A percentile compares a stretch with the other conserved stretches of the same genome.
Evolutionary conservation across 2,329 filamentous ascomycete species (phyloP).

Genomic region (Penicillium psychrosexuale): DNA sequence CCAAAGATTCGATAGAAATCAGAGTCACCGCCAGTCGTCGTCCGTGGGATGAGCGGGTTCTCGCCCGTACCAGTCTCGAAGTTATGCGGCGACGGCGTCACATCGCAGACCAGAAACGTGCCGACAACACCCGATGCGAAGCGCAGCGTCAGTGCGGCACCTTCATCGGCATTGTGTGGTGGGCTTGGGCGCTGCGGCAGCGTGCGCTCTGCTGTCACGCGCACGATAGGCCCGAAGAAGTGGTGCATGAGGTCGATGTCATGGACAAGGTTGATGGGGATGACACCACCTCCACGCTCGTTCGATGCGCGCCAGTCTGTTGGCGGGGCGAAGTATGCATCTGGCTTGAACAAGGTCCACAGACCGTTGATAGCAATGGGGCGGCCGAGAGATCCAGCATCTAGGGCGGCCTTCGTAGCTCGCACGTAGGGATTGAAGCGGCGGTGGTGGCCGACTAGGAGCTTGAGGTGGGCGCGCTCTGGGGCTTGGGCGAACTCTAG

Average conservation of each 20-base stretch:
- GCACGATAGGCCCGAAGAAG: conserved; percentile 53
- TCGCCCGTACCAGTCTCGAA: conserved; percentile 60
- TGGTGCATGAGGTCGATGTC: conserved; percentile 59
- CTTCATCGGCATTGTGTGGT: conserved; percentile 53
- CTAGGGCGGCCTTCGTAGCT: conserved; percentile 48
- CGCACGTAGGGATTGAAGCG: conserved; percentile 58
- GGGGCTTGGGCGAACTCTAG: conserved; percentile 21
- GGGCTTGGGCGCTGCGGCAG: conserved; percentile 40
- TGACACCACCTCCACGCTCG: conserved; percentile 49
- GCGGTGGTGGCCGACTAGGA: conserved; percentile 58
- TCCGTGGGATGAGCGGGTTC: conserved; percentile 52
- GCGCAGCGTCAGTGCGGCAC: conserved; percentile 52
- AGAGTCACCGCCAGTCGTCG: conserved; percentile 31
- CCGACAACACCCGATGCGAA: conserved; percentile 57
- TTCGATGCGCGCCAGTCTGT: conserved; percentile 48
- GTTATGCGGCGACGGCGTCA: conserved; percentile 51
- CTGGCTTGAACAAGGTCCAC: conserved; percentile 54
- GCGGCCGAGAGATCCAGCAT: conserved; percentile 42
- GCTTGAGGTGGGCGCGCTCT: conserved; percentile 34
- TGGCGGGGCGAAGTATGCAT: conserved; percentile 50
- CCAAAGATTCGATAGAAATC: conserved; percentile 57
- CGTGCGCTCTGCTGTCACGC: conserved; percentile 52
- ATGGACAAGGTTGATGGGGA: conserved; percentile 61
- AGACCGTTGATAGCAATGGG: conserved; percentile 55
- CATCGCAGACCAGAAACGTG: conserved; percentile 56